Conservation (phyloP, 768 basidiomycete genomes). For the Tulasnella sp. region DNA sequence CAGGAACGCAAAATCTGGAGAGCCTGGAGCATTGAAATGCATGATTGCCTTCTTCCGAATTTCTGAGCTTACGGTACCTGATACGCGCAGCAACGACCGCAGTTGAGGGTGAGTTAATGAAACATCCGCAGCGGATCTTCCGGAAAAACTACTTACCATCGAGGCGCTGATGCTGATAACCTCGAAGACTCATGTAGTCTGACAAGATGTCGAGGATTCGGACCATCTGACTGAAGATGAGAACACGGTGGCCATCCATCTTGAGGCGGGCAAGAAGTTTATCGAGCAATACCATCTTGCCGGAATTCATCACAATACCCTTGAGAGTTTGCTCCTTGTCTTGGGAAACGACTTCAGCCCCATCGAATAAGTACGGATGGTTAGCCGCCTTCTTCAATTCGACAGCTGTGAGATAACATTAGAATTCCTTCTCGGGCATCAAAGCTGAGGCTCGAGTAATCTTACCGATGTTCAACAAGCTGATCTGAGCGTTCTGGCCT, state of each 20-base stretch:
- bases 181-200: constrained; percentile 86
- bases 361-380: constrained; percentile 96
- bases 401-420: constrained; percentile 51
- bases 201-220: constrained; percentile 97
- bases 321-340: constrained; percentile 75
- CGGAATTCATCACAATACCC: constrained; percentile 96
- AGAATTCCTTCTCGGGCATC: too few relatives aligned
- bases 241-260: constrained; percentile 87
- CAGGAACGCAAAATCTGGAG: constrained; percentile 92
- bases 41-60: constrained; percentile 90
- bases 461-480: constrained; percentile 85
- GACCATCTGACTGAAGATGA: constrained; percentile 99
- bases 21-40: constrained; percentile 89
- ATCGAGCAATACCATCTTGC: constrained; percentile 96
- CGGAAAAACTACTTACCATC: constrained; percentile 49
- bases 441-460: background rate
- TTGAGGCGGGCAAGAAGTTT: constrained; percentile 86
- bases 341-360: constrained; percentile 60
- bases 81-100: background rate
- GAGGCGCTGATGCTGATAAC: constrained; percentile 85
- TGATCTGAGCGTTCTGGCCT: constrained; percentile 75
- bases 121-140: background rate
- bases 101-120: background rate
- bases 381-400: constrained; percentile 98
- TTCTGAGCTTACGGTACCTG: constrained; percentile 68